phyloP scores from a whole-genome alignment of 345 rosid genomes.

The Jatropha curcas region DNA sequence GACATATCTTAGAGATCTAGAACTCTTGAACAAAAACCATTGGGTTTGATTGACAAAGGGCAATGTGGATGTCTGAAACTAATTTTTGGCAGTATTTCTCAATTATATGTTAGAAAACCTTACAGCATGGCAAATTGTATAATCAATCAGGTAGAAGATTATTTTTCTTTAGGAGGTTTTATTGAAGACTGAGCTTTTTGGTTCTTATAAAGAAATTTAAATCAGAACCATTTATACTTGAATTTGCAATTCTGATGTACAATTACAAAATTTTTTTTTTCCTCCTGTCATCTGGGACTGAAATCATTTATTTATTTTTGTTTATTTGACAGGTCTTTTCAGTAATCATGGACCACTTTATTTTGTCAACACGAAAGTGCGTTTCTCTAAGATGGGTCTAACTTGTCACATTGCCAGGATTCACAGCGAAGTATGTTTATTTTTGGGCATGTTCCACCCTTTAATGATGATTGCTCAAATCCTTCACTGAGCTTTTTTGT shows the following conservation, averaged over 20 bases:
- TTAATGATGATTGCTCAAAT: conserved; percentile 9
- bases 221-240: not conserved
- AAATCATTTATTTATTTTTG: not conserved
- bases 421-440: conserved; percentile 80
- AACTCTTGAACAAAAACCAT: not conserved
- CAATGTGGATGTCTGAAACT: not conserved
- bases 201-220: not conserved
- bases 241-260: not conserved
- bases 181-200: too few relatives aligned
- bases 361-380: conserved; percentile 77
- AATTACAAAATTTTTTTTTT: not conserved
- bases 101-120: not conserved
- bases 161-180: not conserved
- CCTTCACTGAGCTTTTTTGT: conserved; percentile 23
- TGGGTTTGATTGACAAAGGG: not conserved
- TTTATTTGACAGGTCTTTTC: conserved; percentile 75
- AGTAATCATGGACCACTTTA: conserved; percentile 97
- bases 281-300: not conserved
- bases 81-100: not conserved
- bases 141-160: not conserved
- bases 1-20: not conserved
- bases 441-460: not conserved
- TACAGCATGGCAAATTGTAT: not conserved
- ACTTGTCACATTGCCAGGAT: conserved; percentile 95
- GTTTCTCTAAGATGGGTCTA: conserved; percentile 91